These are phyloP conservation scores for Bimuria novae-zelandiae DNA, from an alignment of 2,329 filamentous ascomycete genomes.

Conservation along the genomic window DNA sequence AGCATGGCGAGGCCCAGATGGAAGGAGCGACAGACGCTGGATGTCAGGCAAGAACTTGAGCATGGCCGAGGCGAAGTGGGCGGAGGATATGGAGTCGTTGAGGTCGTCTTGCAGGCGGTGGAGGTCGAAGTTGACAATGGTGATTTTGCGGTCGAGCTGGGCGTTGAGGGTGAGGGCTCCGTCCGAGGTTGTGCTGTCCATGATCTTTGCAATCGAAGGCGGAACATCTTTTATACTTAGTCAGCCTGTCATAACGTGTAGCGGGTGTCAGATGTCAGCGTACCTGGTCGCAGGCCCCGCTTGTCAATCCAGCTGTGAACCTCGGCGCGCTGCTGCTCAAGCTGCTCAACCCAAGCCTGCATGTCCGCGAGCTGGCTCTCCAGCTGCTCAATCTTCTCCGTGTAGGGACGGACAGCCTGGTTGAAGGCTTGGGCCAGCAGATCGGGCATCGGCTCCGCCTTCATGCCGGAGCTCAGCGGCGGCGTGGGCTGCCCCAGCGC, in stretches of 20 bases:
- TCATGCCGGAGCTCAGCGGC: constrained; percentile 22
- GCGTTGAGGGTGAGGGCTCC: constrained; percentile 58
- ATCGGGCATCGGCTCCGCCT: constrained; percentile 54
- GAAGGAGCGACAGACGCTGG: constrained; percentile 54
- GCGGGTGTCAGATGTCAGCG: constrained; percentile 15
- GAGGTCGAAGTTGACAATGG: constrained; percentile 61
- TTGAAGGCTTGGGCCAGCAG: constrained; percentile 59
- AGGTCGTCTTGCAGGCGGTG: constrained; percentile 61
- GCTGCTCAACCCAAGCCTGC: constrained; percentile 55
- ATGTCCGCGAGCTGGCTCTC: constrained; percentile 57
- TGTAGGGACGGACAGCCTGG: constrained; percentile 57
- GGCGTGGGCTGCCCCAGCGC: constrained; percentile 30
- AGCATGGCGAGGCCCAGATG: constrained; percentile 54
- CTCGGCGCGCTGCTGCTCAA: constrained; percentile 57
- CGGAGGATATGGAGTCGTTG: constrained; percentile 58
- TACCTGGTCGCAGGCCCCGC: constrained; percentile 58
- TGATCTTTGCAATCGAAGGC: constrained; percentile 56
- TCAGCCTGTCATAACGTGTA: background rate
- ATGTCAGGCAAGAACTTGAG: constrained; percentile 61
- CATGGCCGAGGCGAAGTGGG: constrained; percentile 59
- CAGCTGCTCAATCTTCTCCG: constrained; percentile 58
- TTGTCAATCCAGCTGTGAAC: constrained; percentile 62
- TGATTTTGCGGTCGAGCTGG: constrained; percentile 63
- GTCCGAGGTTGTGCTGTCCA: constrained; percentile 56
- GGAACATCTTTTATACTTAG: constrained; percentile 51